Evolutionary conservation across 2,329 filamentous ascomycete species (phyloP), one percentile per base, ranked within the genome.

Genomic region (Harringtonia aguacate): DNA sequence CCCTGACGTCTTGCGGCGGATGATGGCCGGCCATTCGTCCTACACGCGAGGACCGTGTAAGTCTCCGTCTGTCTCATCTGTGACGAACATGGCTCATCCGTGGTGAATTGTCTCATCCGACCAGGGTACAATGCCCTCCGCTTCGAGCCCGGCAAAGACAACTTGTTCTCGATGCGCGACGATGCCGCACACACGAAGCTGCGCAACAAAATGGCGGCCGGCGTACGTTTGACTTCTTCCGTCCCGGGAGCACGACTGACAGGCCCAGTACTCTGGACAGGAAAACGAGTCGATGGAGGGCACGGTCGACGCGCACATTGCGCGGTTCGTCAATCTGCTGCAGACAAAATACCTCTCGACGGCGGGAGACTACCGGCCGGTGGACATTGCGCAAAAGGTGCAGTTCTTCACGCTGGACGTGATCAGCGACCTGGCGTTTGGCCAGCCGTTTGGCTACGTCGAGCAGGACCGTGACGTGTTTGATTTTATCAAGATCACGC

Each of bases 361-460:
- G 20, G 49, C 49, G 18, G 48, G 43, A 9, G 48, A 52, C 18
- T 56, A 53, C 44, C 42, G 49, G n/a, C 53, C 50, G 24, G 50
- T 54, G 14, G 70, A 78, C 49, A 53, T 77, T 37, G 68, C 67
- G 6, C 59, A 60, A 28, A 70, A 71, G 43, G 62, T 68, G 3
- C 69, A 73, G 44, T 75, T 65, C 57, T 67, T 76, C 37, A 74
- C 72, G 1, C 58, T 77, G 4, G 73, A 78, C 48, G 68, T 76
- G 33, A 73, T 78, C 47, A 70, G 65, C 21, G 61, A 65, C 4
- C 53, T 78, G 13, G 70, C 68, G 1, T 69, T 76, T 24, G 73
- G 72, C 35, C 54, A 64, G 38, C 56, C 62, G 4, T 70, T 75
- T 41, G 68, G 70, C 10, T 71, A 67, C 50, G 54, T 72, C 4